Percentiles rank a stretch among this genome's conserved stretches.
Conservation (phyloP, 768 basidiomycete species). For the Russula vinacea region DNA sequence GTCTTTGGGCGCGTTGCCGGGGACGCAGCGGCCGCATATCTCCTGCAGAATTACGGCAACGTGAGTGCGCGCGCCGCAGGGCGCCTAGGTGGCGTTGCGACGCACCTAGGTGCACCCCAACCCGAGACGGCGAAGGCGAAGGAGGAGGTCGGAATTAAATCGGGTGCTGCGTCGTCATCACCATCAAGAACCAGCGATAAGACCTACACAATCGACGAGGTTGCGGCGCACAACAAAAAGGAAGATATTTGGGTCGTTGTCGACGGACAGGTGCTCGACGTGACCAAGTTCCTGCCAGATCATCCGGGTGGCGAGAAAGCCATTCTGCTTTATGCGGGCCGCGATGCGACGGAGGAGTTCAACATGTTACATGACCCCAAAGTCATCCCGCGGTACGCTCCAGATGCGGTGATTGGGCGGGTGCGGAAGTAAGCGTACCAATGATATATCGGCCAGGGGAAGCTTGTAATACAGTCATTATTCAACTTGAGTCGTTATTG, state of each 20-base stretch:
- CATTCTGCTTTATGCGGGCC: conserved; percentile 83
- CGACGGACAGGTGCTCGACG: conserved; percentile 83
- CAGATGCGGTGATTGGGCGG: conserved; percentile 77
- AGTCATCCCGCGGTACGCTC: conserved; percentile 80
- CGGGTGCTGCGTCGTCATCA: conserved; percentile 32
- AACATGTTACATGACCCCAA: conserved; percentile 92
- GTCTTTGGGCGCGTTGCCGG: conserved; percentile 97
- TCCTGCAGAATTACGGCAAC: conserved; percentile 67
- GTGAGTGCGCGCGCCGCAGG: conserved; percentile 74
- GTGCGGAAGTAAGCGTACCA: conserved; percentile 56
- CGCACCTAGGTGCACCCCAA: conserved; percentile 56
- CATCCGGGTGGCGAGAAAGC: conserved; percentile 92
- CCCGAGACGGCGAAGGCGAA: conserved; percentile 31
- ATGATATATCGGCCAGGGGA: conserved; percentile 2
- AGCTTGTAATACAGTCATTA: neutral
- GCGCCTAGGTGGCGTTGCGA: conserved; percentile 71
- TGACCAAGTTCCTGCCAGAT: conserved; percentile 83
- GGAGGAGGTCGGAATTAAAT: conserved; percentile 11
- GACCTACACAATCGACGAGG: conserved; percentile 57
- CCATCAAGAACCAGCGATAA: conserved; percentile 36
- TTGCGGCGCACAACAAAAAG: conserved; percentile 89
- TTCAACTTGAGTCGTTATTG: neutral
- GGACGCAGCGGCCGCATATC: conserved; percentile 89
- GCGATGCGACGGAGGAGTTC: conserved; percentile 92
- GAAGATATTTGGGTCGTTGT: conserved; percentile 95